Base-by-base conservation (phyloP, 768 basidiomycete species). In the Kwoniella dejecticola region DNA sequence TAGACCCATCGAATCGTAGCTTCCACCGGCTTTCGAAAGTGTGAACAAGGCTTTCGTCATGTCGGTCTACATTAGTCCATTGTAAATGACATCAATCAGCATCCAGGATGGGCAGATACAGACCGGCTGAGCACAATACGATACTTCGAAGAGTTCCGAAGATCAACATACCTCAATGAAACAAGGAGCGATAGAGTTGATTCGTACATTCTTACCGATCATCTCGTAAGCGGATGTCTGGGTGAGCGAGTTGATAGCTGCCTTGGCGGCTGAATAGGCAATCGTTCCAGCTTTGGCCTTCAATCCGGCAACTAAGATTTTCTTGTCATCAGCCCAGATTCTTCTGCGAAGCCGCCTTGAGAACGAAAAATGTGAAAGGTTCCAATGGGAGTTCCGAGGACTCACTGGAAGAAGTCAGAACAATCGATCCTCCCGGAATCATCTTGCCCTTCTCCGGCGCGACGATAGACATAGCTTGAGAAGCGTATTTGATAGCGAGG, bases 171-270 rank as follows among this genome's bases (percentile, higher is more conserved):
- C 78, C 65, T 95, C 89, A 71, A 96, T 91, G 59, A 96, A 80
- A 15, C 92, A 92, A 5, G 94, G 94, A 72, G 91, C 94, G 68
- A 96, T 86, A 21, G 77, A 76, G 53, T 92, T 95, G 65, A 96
- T 88, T 44, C 94, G 89, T 66, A 97, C 84, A 78, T 91, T 88
- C 0, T 86, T 87, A 74, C 84, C 88, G 66, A 87, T 84, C 24
- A 95, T 83, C 76, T 91, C 89, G 76, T 88, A 90, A 4, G 86
- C 85, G 11, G 86, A 82, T 3, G 89, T 93, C 72, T 90, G 85
- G 6, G 91, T 92, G 68, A 95, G 86, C 45, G 87, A 90, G 75
- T 91, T 91, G 23, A 96, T 91, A 11, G 91, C 91, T 31, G 92
- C 89, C 82, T 96, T 96, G 69, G 89, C 89, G 52, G 91, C 91